Evolutionary conservation across 495 filamentous ascomycete species (phyloP).

Genomic region (Peziza echinospora): DNA sequence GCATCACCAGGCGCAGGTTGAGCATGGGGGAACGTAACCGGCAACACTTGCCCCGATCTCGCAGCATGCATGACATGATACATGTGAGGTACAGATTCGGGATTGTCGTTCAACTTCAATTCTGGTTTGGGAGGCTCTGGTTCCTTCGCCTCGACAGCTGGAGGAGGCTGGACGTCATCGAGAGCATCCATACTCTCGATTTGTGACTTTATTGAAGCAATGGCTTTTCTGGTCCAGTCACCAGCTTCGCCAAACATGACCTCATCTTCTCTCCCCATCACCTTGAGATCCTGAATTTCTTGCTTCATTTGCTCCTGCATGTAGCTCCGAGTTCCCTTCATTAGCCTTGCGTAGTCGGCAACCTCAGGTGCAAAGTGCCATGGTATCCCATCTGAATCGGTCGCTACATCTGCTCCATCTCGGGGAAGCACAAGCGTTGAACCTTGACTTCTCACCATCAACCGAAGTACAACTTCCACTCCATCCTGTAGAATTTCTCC

Average conservation of each 20-base stretch:
- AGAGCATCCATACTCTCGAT: constrained; percentile 30
- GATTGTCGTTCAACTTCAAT: constrained; percentile 25
- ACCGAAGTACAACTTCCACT: constrained; percentile 64
- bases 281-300: constrained; percentile 52
- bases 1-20: neutral
- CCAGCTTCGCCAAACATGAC: constrained; percentile 81
- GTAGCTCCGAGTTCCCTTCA: constrained; percentile 82
- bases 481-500: constrained; percentile 56
- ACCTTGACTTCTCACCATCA: constrained; percentile 55
- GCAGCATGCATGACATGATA: constrained; percentile 30
- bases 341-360: constrained; percentile 81
- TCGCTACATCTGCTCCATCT: constrained; percentile 47
- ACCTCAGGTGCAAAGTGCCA: constrained; percentile 92
- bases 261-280: constrained; percentile 71
- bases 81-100: constrained; percentile 30
- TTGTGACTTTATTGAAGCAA: constrained; percentile 4
- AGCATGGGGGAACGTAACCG: neutral
- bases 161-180: constrained; percentile 29
- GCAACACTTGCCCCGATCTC: constrained; percentile 23
- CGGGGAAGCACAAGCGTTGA: constrained; percentile 72
- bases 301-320: constrained; percentile 56
- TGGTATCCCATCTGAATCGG: constrained; percentile 51
- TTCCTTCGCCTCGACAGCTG: constrained; percentile 29
- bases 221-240: constrained; percentile 72
- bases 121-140: constrained; percentile 25